Conservation (phyloP, 805 yeast species). For the Diddensiella caesifluorescens region DNA sequence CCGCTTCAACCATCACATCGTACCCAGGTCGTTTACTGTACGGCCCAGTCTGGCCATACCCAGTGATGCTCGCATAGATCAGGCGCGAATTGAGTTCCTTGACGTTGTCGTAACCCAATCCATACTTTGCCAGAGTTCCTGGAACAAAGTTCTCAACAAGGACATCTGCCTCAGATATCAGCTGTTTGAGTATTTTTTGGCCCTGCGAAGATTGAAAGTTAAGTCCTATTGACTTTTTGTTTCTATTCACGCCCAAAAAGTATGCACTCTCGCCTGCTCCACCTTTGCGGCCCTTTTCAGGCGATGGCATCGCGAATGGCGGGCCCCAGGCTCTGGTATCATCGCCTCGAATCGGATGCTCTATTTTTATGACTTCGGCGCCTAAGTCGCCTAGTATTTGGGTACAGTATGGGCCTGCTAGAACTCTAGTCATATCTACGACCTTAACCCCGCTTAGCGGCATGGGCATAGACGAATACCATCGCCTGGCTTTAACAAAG, state of each 20-base stretch:
- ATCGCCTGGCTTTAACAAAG: neutral
- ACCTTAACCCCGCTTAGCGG: conserved; percentile 35
- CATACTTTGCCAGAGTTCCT: conserved; percentile 34
- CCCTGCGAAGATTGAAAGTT: conserved; percentile 34
- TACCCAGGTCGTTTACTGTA: conserved; percentile 37
- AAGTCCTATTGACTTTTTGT: conserved; percentile 36
- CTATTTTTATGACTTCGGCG: conserved; percentile 39
- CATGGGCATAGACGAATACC: conserved; percentile 11
- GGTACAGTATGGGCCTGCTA: conserved; percentile 41
- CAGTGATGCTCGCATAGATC: conserved; percentile 38
- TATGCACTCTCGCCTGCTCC: conserved; percentile 34
- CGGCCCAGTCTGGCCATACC: conserved; percentile 41
- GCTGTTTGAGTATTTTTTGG: conserved; percentile 28
- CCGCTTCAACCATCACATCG: conserved; percentile 43
- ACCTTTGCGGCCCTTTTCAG: conserved; percentile 6
- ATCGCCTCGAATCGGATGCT: conserved; percentile 39
- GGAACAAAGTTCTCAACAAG: conserved; percentile 39
- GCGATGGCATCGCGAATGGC: conserved; percentile 32
- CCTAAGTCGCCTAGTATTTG: conserved; percentile 40
- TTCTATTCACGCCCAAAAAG: conserved; percentile 35
- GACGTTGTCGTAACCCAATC: conserved; percentile 32
- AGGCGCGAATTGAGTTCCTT: conserved; percentile 26
- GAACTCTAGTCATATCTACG: conserved; percentile 37
- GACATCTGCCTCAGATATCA: conserved; percentile 33
- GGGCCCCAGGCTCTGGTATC: conserved; percentile 43